Conservation (phyloP, 208 protist genomes). For the Leishmania turanica region DNA sequence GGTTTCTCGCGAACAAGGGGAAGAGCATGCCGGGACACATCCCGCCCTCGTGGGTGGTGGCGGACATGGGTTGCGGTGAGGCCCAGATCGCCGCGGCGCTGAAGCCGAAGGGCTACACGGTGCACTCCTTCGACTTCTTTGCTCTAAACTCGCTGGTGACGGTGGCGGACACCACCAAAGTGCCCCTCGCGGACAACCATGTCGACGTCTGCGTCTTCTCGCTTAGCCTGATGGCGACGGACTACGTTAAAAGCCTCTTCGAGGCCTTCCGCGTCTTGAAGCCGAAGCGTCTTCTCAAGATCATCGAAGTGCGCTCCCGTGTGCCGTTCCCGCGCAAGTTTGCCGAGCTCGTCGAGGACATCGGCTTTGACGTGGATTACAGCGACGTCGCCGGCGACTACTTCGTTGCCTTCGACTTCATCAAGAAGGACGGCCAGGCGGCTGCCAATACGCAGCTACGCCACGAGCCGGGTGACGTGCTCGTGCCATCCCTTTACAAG, state of each 20-base stretch:
- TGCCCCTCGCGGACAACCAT: constrained; percentile 76
- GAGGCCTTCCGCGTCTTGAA: constrained; percentile 95
- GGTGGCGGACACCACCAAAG: constrained; percentile 88
- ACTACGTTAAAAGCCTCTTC: constrained; percentile 91
- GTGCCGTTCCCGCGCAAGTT: constrained; percentile 81
- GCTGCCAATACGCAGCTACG: constrained; percentile 46
- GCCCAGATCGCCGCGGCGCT: constrained; percentile 88
- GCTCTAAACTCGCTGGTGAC: constrained; percentile 75
- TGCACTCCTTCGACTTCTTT: constrained; percentile 96
- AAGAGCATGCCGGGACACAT: constrained; percentile 87
- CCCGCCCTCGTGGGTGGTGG: constrained; percentile 85
- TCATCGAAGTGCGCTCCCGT: constrained; percentile 94
- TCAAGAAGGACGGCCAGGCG: constrained; percentile 67
- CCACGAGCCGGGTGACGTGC: constrained; percentile 64
- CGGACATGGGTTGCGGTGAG: constrained; percentile 96
- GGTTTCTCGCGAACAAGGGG: constrained; percentile 77
- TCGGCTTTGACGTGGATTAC: constrained; percentile 87
- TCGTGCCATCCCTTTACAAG: constrained; percentile 96
- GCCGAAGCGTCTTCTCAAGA: constrained; percentile 86
- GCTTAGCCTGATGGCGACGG: constrained; percentile 96
- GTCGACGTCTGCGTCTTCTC: constrained; percentile 95
- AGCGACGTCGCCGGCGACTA: constrained; percentile 90
- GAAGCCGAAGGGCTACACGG: constrained; percentile 79
- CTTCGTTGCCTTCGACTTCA: constrained; percentile 93
- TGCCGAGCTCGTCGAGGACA: constrained; percentile 74